phyloP scores from a whole-genome alignment of 148 eudicot genomes.

The Euryodendron excelsum region DNA sequence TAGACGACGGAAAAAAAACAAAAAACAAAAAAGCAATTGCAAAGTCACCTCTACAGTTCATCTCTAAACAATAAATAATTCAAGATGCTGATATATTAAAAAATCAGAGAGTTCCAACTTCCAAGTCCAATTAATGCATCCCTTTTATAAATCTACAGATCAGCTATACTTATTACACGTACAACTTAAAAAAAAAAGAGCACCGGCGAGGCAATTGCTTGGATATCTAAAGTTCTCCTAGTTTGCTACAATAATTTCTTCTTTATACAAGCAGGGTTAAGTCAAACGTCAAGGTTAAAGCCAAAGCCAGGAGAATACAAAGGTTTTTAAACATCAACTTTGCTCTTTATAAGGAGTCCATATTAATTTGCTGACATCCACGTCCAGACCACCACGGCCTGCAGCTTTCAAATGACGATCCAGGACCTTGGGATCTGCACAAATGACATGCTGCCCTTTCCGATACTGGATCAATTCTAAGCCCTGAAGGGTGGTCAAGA shows the following conservation, averaged over 20 bases:
- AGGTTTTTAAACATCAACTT: slow-evolving; percentile 35
- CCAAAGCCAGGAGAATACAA: not conserved
- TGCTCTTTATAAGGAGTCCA: slow-evolving; percentile 99
- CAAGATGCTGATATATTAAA: too few species aligned
- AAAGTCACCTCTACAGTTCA: too few species aligned
- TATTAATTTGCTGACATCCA: slow-evolving; percentile 80
- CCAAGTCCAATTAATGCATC: not conserved
- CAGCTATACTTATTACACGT: not conserved
- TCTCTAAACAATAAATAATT: too few species aligned
- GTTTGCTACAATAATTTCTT: not conserved
- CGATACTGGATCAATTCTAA: slow-evolving; percentile 89
- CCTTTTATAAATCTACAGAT: not conserved
- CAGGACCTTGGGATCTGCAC: slow-evolving; percentile 92
- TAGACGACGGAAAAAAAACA: too few species aligned
- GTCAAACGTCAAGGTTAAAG: not conserved
- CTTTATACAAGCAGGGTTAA: not conserved
- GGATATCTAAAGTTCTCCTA: not conserved
- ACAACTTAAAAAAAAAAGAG: not conserved
- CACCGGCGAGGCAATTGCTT: not conserved
- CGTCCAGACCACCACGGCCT: slow-evolving; percentile 94
- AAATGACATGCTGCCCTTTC: slow-evolving; percentile 94
- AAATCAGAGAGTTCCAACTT: not conserved
- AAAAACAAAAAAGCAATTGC: too few species aligned
- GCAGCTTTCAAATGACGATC: slow-evolving; percentile 99
- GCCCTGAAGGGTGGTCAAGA: slow-evolving; percentile 77